A percentile compares a stretch with the other conserved stretches of the same genome.
These are phyloP conservation scores for Aspergillus sp. DNA, from an alignment of 2,329 filamentous ascomycete genomes.

Conservation along the genomic window DNA sequence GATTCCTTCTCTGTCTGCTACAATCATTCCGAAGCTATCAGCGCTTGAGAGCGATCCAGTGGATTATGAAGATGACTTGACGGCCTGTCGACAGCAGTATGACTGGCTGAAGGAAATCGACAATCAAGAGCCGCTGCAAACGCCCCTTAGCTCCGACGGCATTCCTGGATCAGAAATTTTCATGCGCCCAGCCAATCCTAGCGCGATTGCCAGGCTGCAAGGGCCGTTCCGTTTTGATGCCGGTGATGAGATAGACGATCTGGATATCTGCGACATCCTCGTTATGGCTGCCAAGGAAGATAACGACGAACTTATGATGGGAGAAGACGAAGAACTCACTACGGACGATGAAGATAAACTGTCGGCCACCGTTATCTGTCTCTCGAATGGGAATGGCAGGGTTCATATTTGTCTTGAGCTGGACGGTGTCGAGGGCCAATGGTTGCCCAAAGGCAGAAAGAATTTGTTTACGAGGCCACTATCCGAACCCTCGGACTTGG, in stretches of 20 bases:
- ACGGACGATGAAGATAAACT: slow-evolving; percentile 41
- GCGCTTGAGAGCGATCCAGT: slow-evolving; percentile 33
- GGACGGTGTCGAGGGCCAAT: slow-evolving; percentile 53
- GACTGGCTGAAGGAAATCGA: slow-evolving; percentile 51
- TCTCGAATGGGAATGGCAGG: slow-evolving; percentile 47
- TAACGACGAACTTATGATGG: slow-evolving; percentile 43
- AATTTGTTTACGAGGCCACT: slow-evolving; percentile 33
- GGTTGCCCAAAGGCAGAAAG: slow-evolving; percentile 44
- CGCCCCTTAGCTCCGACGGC: slow-evolving; percentile 28
- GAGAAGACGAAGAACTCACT: slow-evolving; percentile 39
- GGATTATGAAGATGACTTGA: slow-evolving; percentile 37
- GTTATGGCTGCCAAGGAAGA: slow-evolving; percentile 46
- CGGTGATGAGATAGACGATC: slow-evolving; percentile 41
- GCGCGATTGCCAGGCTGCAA: slow-evolving; percentile 51
- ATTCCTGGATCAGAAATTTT: slow-evolving; percentile 44
- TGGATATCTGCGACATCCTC: slow-evolving; percentile 53
- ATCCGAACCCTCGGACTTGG: slow-evolving; percentile 33
- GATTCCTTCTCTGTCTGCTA: slow-evolving; percentile 72
- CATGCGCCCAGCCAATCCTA: slow-evolving; percentile 43
- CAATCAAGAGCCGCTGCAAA: slow-evolving; percentile 41
- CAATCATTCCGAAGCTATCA: slow-evolving; percentile 63
- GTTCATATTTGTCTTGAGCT: slow-evolving; percentile 53
- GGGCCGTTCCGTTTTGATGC: slow-evolving; percentile 50
- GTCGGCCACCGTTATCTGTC: slow-evolving; percentile 48
- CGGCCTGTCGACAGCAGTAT: slow-evolving; percentile 45